Evolutionary conservation across 2,329 filamentous ascomycete genomes (phyloP).

Genomic region (Dactylonectria estremocensis): DNA sequence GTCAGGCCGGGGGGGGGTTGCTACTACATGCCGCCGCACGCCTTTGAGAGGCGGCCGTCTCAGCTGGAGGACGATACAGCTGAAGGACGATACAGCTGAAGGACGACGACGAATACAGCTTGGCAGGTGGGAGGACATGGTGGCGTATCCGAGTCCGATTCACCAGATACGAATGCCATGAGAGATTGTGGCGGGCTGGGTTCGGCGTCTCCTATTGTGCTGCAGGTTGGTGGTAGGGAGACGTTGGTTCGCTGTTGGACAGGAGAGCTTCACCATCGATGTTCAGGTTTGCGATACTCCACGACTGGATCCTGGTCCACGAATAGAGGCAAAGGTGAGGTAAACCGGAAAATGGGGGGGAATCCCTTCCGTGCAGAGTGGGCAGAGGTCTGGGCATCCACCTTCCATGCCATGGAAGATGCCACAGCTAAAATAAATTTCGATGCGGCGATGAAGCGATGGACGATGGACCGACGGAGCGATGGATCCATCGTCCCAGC

Average conservation of each 20-base stretch:
- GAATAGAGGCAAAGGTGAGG: conserved; percentile 14
- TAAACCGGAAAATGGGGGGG: conserved; percentile 16
- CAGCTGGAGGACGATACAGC: conserved; percentile 22
- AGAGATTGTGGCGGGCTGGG: conserved; percentile 35
- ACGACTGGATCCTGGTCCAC: neutral
- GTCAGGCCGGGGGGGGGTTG: conserved; percentile 24
- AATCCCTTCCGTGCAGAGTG: conserved; percentile 26
- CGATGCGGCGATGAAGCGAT: conserved; percentile 14
- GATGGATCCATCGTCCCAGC: conserved; percentile 12
- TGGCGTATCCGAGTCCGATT: conserved; percentile 24
- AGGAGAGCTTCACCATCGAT: neutral
- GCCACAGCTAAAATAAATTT: conserved; percentile 9
- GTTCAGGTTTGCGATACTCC: neutral
- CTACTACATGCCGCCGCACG: conserved; percentile 24
- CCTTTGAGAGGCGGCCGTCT: conserved; percentile 17
- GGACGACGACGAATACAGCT: neutral
- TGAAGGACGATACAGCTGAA: too few relatives aligned
- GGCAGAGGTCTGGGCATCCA: conserved; percentile 18
- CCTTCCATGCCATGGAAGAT: conserved; percentile 16
- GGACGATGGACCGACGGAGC: conserved; percentile 14
- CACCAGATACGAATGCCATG: conserved; percentile 27
- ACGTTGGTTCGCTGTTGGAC: neutral
- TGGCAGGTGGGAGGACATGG: conserved; percentile 8
- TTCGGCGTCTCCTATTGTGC: conserved; percentile 29
- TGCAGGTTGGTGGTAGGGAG: neutral